A percentile compares a stretch with the other conserved stretches of the same genome.
Conservation (phyloP, 768 basidiomycete genomes). For the Tulasnella sp. region DNA sequence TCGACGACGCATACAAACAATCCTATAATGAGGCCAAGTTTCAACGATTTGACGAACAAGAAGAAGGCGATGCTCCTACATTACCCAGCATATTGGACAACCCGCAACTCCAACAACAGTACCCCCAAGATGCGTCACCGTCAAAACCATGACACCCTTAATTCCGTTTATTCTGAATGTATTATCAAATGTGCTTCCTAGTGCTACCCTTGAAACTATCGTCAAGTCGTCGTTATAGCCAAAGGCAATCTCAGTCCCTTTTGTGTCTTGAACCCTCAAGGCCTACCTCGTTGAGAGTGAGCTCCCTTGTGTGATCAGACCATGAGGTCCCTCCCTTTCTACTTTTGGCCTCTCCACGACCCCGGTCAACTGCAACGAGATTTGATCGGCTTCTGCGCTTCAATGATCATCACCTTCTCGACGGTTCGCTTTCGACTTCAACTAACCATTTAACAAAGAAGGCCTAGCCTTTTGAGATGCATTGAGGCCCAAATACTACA, state of each 20-base stretch:
- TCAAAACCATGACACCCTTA: background rate
- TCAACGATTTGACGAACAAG: slow-evolving; percentile 68
- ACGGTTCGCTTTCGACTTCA: background rate
- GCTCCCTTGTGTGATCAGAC: background rate
- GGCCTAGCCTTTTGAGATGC: no score
- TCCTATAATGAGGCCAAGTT: slow-evolving; percentile 60
- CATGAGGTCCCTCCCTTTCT: slow-evolving; percentile 15
- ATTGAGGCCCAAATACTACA: no score
- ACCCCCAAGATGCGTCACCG: background rate
- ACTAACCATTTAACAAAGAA: no score
- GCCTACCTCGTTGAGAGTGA: background rate
- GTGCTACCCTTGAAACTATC: background rate
- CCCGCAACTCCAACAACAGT: background rate
- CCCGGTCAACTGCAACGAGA: background rate
- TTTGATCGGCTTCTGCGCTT: background rate
- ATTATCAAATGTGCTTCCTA: background rate
- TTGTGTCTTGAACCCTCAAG: background rate
- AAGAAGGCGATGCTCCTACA: slow-evolving; percentile 25
- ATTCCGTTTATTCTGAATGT: slow-evolving; percentile 1
- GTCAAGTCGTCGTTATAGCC: background rate
- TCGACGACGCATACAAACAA: slow-evolving; percentile 67
- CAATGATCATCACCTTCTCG: background rate
- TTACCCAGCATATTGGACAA: slow-evolving; percentile 2
- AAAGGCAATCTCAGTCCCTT: background rate
- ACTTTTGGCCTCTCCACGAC: background rate